Evolutionary conservation across 768 basidiomycete species (phyloP), one percentile per base, ranked within the genome.

Genomic region (Podaxis rugospora): DNA sequence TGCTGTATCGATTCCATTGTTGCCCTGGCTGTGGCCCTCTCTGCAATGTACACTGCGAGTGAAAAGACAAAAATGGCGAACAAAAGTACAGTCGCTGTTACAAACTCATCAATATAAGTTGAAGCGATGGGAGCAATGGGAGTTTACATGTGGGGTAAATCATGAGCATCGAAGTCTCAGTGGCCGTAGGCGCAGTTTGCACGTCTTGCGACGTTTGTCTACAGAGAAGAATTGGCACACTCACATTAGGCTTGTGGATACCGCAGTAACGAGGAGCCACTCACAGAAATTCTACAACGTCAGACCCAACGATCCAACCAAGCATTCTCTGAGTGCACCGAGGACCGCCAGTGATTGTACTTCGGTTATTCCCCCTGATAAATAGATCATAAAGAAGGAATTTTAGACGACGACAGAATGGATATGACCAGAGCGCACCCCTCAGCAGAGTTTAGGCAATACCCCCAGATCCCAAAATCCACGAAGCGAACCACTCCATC

Each of bases 381-480:
- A n/a, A 7, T 7, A 44, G 18, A 7, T 9, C 32, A 32, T 32
- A 32, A 32, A 32, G 32, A 32, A 32, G 32, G 7, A 9, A 32
- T 32, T 32, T 32, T 32, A 32, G 7, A 32, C 32, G 32, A 32
- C 32, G 32, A 32, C 32, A 32, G 32, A 32, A 9, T 32, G 32
- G 32, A 16, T n/a, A 27, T 16, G 50, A 14, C 27, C 52, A 40
- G 16, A 18, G 2, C 57, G 25, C 39, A 59, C 56, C 56, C 21
- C 23, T 32, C 32, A 16, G 36, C 10, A 6, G 57, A 18, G 16
- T 42, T 42, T 14, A 51, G 25, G 23, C 57, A 59, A 44, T 59
- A 59, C n/a, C 57, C 57, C 57, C 57, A 59, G 50, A 59, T 59
- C 14, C 57, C 57, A 14, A 59, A 59, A 21, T 52, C 50, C 25